Conservation (phyloP, 768 basidiomycete genomes). For the button mushroom (Agaricus bisporus) region DNA sequence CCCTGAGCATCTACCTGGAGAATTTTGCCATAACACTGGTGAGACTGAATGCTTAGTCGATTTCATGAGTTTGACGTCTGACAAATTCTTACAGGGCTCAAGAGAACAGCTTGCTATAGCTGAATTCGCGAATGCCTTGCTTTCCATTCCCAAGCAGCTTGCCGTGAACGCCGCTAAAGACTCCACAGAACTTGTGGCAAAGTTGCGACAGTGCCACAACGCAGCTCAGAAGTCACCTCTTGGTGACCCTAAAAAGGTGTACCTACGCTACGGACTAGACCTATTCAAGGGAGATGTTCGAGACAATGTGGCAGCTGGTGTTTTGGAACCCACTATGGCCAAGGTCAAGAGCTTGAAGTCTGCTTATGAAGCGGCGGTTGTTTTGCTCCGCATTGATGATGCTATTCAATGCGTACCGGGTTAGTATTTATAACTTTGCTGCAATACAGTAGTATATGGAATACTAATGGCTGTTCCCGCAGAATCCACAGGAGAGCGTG, state of each 20-base stretch:
- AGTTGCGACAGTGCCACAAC: conserved; percentile 94
- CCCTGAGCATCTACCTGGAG: conserved; percentile 94
- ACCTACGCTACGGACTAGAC: conserved; percentile 93
- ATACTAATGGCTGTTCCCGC: not conserved
- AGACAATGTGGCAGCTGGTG: conserved; percentile 90
- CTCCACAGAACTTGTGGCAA: conserved; percentile 94
- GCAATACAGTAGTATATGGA: too few species aligned
- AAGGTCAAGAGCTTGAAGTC: conserved; percentile 97
- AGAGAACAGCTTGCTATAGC: conserved; percentile 98
- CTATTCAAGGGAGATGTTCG: conserved; percentile 90
- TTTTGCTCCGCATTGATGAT: conserved; percentile 91
- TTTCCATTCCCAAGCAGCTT: conserved; percentile 94
- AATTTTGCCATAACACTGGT: conserved; percentile 98
- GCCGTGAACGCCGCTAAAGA: conserved; percentile 99
- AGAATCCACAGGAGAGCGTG: conserved; percentile 71
- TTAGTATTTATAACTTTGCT: conserved; percentile 28
- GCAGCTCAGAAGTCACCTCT: conserved; percentile 89
- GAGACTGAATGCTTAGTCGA: conserved; percentile 23
- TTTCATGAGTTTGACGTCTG: not conserved
- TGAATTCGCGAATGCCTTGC: conserved; percentile 91
- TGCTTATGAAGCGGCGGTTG: conserved; percentile 94
- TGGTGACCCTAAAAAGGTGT: conserved; percentile 86
- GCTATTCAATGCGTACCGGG: conserved; percentile 89
- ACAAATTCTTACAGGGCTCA: conserved; percentile 63
- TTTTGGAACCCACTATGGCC: conserved; percentile 94